Percentiles rank a stretch among this genome's conserved stretches.
phyloP scores from a whole-genome alignment of 345 rosid species.

The Sisymbrium altissimum region DNA sequence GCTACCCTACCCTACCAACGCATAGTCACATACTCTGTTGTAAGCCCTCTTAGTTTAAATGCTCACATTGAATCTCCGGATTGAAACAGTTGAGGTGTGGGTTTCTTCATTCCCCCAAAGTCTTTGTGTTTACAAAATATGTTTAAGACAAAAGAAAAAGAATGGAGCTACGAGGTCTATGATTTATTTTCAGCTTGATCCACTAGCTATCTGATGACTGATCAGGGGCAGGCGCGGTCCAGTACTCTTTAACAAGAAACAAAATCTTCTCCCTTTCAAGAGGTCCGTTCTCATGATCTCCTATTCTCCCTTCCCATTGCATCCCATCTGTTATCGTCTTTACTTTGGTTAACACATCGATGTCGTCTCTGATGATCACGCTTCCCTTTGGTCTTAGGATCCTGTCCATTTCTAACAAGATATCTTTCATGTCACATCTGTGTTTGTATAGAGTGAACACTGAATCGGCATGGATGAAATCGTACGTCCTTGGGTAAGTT shows the following conservation, averaged over 20 bases:
- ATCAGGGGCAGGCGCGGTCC: conserved; percentile 50
- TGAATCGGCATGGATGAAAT: conserved; percentile 74
- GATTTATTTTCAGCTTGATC: not conserved
- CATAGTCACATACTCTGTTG: not conserved
- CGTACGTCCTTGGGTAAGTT: conserved; percentile 95
- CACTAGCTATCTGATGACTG: conserved; percentile 9
- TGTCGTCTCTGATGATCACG: conserved; percentile 81
- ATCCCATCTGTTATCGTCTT: conserved; percentile 58
- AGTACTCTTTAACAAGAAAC: conserved; percentile 65
- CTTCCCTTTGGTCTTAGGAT: conserved; percentile 78
- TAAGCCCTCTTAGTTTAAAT: not conserved
- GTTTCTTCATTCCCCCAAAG: conserved; percentile 4
- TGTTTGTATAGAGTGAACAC: conserved; percentile 61
- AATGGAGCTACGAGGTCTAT: not conserved
- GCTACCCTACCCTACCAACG: not conserved
- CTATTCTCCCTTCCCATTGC: conserved; percentile 79
- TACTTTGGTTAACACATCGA: conserved; percentile 57
- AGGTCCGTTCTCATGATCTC: conserved; percentile 78
- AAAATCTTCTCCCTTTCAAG: conserved; percentile 69
- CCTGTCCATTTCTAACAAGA: conserved; percentile 87
- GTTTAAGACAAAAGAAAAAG: not conserved
- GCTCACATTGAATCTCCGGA: not conserved
- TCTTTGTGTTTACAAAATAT: conserved; percentile 10
- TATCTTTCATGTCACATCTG: conserved; percentile 71
- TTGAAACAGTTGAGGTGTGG: not conserved